Conservation (phyloP, 2,329 filamentous ascomycete species). For the Xylaria sp. region DNA sequence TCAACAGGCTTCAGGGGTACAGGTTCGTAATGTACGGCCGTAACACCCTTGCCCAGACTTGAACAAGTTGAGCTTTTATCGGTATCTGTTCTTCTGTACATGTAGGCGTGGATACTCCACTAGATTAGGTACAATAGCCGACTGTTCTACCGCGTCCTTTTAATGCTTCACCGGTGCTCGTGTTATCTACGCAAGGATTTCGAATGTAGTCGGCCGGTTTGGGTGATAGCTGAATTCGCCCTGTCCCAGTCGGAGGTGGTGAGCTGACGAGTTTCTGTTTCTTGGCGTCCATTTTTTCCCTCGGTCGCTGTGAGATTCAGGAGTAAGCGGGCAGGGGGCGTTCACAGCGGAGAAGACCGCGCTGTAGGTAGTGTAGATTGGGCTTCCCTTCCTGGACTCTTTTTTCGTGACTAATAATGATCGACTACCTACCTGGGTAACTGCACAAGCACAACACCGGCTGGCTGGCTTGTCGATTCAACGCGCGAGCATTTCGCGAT, state of each 20-base stretch:
- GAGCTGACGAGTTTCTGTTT: slow-evolving; percentile 20
- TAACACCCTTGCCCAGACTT: background rate
- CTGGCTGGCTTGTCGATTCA: slow-evolving; percentile 13
- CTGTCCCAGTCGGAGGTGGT: slow-evolving; percentile 25
- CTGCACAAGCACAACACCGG: slow-evolving; percentile 11
- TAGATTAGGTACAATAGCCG: background rate
- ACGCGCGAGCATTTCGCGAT: slow-evolving; percentile 27
- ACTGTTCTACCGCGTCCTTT: background rate
- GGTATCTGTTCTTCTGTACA: background rate
- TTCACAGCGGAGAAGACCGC: slow-evolving; percentile 28
- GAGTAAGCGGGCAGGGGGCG: slow-evolving; percentile 35
- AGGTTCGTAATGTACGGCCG: background rate
- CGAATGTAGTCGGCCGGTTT: background rate
- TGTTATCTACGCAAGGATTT: slow-evolving; percentile 2
- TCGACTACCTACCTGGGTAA: slow-evolving; percentile 17
- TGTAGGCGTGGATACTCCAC: too few relatives aligned
- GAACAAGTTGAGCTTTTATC: background rate
- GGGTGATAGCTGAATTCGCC: slow-evolving; percentile 29
- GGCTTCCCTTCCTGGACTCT: slow-evolving; percentile 21
- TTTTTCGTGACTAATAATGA: slow-evolving; percentile 26
- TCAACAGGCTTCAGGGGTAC: slow-evolving; percentile 10
- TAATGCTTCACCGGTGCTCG: background rate
- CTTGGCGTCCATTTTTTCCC: slow-evolving; percentile 28
- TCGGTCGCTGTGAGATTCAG: slow-evolving; percentile 31
- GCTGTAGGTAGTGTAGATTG: background rate